Evolutionary conservation across 352 stramenopile species (phyloP), one percentile per base, ranked within the genome.

Genomic region (Globisporangium cystogenes): DNA sequence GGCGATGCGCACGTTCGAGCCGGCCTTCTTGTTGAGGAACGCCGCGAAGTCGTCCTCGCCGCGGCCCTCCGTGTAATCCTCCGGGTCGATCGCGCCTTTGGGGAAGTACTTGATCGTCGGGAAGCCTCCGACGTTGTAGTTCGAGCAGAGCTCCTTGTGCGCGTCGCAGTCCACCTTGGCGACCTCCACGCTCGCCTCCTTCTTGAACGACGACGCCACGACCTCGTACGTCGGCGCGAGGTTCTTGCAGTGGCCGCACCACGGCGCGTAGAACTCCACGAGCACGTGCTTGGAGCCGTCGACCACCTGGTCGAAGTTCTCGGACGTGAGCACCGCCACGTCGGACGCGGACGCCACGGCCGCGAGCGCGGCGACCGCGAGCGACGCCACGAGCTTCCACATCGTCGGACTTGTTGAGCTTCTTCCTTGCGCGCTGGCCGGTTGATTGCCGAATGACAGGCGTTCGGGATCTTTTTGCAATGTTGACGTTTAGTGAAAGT

Each of bases 231-330:
- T 67, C 2, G 84, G 84, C 35, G 80, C 81, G 55, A 95, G 67
- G 53, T 65, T 88, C 74, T 97, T 96, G 78, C 93, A 98, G 73
- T 98, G 93, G 35, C 93, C 93, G 55, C 91, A 98, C 91, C 91
- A 98, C 40, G 93, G 93, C 47, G 93, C 93, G 52, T 96, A 97
- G 62, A 98, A 98, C 68, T 98, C 83, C 45, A 95, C 68, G 49
- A 95, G 72, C 62, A 92, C 79, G 64, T 92, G 64, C 64, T 85
- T 89, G 39, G 80, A 90, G 60, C 85, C 82, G 65, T 93, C 82
- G 21, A 95, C 77, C 27, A 92, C 72, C 26, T 70, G 58, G 37
- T 88, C 72, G 58, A 95, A 93, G 70, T 91, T 95, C 44, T 88
- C 80, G 10, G 77, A 76, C 44, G 84, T 91, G 26, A 95, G 64